Percentiles rank a stretch among this genome's conserved stretches.
These are phyloP conservation scores for Bipolaris oryzae DNA, from an alignment of 2,329 filamentous ascomycete genomes.

Conservation along the genomic window DNA sequence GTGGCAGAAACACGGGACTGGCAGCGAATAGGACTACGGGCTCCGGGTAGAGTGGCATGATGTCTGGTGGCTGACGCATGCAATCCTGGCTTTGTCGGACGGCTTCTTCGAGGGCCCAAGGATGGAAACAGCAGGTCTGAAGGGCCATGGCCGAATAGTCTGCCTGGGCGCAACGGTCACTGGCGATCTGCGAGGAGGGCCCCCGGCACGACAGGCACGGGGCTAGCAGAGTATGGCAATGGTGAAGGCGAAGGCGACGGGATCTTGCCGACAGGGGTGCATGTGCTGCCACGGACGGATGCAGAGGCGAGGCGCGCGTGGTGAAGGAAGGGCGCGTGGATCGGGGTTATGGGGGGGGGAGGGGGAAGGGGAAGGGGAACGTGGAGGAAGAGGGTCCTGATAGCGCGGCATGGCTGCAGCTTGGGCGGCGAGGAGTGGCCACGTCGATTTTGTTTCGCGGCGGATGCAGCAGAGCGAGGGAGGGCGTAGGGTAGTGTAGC, in stretches of 20 bases:
- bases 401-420: conserved; percentile 4
- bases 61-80: background rate
- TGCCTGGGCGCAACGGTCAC: conserved; percentile 4
- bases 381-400: background rate
- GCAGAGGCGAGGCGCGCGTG: conserved; percentile 5
- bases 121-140: no score
- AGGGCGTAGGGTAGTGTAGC: background rate
- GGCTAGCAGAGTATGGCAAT: background rate
- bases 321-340: background rate
- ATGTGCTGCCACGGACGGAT: background rate
- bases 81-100: background rate
- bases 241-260: background rate
- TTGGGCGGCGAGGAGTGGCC: conserved; percentile 1
- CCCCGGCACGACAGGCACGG: conserved; percentile 1
- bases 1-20: background rate
- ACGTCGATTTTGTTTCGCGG: background rate
- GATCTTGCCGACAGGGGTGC: background rate
- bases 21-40: background rate
- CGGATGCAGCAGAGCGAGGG: background rate
- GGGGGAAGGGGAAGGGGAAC: background rate
- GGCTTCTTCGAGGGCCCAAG: background rate
- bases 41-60: background rate
- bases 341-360: background rate
- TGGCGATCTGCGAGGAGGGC: conserved; percentile 2
- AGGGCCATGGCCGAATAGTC: no score